phyloP scores from a whole-genome alignment of 192 early-diverging fungal species.

The Phycomyces nitens region DNA sequence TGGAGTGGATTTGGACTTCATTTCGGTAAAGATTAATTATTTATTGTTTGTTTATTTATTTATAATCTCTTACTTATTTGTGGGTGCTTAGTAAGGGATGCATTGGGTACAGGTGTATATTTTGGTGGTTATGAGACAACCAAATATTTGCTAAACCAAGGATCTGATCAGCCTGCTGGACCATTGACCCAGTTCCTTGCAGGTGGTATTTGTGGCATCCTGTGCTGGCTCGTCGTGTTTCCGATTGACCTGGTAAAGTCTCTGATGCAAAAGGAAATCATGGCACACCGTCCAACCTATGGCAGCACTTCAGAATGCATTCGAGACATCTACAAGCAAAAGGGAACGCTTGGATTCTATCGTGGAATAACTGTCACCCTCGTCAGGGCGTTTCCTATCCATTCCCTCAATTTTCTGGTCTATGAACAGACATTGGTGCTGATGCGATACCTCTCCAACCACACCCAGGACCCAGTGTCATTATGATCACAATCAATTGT shows the following conservation, averaged over 20 bases:
- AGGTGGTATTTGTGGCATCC: constrained; percentile 72
- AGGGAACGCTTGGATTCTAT: constrained; percentile 64
- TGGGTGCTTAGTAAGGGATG: constrained; percentile 51
- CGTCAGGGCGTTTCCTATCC: constrained; percentile 75
- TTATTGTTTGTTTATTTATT: too few relatives aligned
- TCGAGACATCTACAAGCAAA: constrained; percentile 45
- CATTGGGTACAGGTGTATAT: constrained; percentile 68
- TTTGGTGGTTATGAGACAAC: constrained; percentile 66
- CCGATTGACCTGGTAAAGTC: constrained; percentile 77
- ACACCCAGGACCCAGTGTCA: not conserved
- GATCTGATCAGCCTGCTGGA: constrained; percentile 32
- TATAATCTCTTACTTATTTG: too few relatives aligned
- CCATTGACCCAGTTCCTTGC: constrained; percentile 72
- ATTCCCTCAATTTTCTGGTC: constrained; percentile 80
- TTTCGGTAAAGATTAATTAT: constrained; percentile 23
- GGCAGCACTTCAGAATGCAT: constrained; percentile 43
- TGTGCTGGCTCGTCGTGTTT: constrained; percentile 77
- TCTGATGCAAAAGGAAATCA: constrained; percentile 69
- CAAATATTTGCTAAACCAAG: constrained; percentile 4
- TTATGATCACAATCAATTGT: not conserved
- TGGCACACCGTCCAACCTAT: constrained; percentile 45
- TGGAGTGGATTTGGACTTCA: constrained; percentile 45
- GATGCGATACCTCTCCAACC: constrained; percentile 7
- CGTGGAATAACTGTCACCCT: constrained; percentile 72
- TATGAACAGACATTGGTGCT: constrained; percentile 51